Percentiles rank a stretch among this genome's conserved stretches.
Evolutionary conservation across 2,329 filamentous ascomycete species (phyloP).

Genomic region (Xylariaceae sp.): DNA sequence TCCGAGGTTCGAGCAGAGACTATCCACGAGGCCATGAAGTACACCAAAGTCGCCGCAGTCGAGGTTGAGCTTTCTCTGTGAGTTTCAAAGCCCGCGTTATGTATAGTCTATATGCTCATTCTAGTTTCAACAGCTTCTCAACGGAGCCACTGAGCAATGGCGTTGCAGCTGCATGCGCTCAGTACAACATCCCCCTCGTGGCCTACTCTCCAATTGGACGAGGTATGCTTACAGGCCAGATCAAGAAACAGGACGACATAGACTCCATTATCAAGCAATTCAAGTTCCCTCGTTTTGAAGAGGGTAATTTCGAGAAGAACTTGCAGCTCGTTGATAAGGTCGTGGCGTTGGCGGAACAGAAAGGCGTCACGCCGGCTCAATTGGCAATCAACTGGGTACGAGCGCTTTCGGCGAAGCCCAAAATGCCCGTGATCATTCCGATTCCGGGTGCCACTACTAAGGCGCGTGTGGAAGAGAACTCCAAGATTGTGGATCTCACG

Average conservation of each 20-base stretch:
- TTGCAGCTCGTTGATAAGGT: conserved; percentile 48
- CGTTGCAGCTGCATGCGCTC: conserved; percentile 44
- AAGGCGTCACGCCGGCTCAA: conserved; percentile 54
- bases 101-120: conserved; percentile 43
- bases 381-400: conserved; percentile 63
- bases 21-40: conserved; percentile 43
- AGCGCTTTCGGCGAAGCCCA: conserved; percentile 51
- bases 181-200: conserved; percentile 56
- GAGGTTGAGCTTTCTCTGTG: conserved; percentile 47
- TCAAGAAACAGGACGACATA: conserved; percentile 47
- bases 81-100: too few species aligned
- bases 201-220: conserved; percentile 60
- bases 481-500: neutral
- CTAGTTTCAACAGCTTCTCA: too few species aligned
- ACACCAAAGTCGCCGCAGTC: conserved; percentile 54
- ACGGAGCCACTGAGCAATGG: conserved; percentile 57
- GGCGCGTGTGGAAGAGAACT: conserved; percentile 47
- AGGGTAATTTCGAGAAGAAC: conserved; percentile 51
- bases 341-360: conserved; percentile 47
- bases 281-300: conserved; percentile 36
- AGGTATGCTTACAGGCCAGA: conserved; percentile 53
- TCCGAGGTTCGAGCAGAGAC: conserved; percentile 33
- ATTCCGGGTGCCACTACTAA: conserved; percentile 52
- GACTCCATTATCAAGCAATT: conserved; percentile 47
- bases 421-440: conserved; percentile 45